Evolutionary conservation across 345 rosid genomes (phyloP), one percentile per base, ranked within the genome.

Genomic region (Camelina sativa): DNA sequence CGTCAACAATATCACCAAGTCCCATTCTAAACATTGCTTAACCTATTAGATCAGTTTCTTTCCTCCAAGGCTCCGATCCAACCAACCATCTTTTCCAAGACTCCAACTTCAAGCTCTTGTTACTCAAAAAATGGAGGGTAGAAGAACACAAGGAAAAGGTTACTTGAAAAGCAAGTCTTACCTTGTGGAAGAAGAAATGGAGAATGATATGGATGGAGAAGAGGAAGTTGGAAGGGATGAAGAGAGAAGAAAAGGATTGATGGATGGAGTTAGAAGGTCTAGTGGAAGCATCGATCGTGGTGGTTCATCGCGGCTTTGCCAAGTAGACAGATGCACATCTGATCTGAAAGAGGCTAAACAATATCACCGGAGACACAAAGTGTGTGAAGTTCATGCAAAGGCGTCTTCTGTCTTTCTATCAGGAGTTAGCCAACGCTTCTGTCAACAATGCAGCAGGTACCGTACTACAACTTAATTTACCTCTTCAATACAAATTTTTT

Each of bases 361-460:
- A 23, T 92, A 90, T 68, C 87, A 90, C 54, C 71, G 80, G 71
- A 84, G 94, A 74, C 97, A 92, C 73, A 86, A 74, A 84, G 96
- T 92, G 20, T 90, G 96, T 65, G 94, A 88, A 68, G 40, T 76
- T 76, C 97, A 92, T 62, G 82, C 97, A 38, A 92, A 90, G 83
- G 92, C 97, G 66, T 81, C 85, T 74, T 78, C 74, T 66, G 94
- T 85, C 68, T 69, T 83, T 46, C 84, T 88, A 19, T 77, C 63
- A 65, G 97, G 96, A 1, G 55, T 82, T 10, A 82, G 74, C 76
- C 89, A 92, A 82, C 81, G 93, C 28, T 89, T 92, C 62, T 89
- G 96, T 74, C 93, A 91, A 73, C 96, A 91, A 86, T 89, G 93
- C 64, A 92, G 93, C 89, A 89, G 92, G 97, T 88, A 55, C 9